Percentiles rank a stretch among this genome's conserved stretches.
These are phyloP conservation scores for Talaromyces funiculosus DNA, from an alignment of 2,329 filamentous ascomycete species.

Conservation along the genomic window DNA sequence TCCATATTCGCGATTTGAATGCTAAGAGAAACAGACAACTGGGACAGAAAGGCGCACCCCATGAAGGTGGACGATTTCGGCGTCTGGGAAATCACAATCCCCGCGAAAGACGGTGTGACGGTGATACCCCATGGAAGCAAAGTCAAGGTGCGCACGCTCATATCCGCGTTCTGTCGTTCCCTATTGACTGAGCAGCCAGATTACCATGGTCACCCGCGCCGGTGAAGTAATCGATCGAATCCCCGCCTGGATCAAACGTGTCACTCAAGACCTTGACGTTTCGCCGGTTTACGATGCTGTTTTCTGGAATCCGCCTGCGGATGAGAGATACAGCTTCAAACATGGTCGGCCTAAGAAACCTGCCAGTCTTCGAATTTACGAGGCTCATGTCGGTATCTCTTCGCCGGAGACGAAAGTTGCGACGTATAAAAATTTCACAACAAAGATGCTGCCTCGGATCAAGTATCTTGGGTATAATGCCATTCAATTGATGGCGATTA, in stretches of 20 bases:
- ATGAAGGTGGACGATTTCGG: conserved; percentile 86
- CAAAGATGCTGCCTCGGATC: conserved; percentile 86
- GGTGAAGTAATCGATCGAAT: conserved; percentile 81
- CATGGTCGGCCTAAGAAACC: conserved; percentile 78
- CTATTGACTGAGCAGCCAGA: conserved; percentile 45
- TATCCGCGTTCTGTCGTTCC: conserved; percentile 4
- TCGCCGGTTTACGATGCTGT: conserved; percentile 91
- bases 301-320: conserved; percentile 88
- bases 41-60: conserved; percentile 74
- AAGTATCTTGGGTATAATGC: conserved; percentile 89
- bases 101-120: conserved; percentile 65
- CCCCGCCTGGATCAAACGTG: conserved; percentile 95
- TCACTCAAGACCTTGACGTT: conserved; percentile 84
- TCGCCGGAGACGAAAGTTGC: conserved; percentile 82
- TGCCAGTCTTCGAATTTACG: conserved; percentile 82
- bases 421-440: conserved; percentile 96
- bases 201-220: conserved; percentile 72
- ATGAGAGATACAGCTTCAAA: conserved; percentile 77
- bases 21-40: conserved; percentile 59
- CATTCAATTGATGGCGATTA: conserved; percentile 97
- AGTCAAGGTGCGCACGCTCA: conserved; percentile 63
- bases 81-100: conserved; percentile 76
- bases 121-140: conserved; percentile 91
- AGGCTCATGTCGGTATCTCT: conserved; percentile 97
- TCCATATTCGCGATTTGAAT: conserved; percentile 14